Base-by-base conservation (phyloP, 2,329 filamentous ascomycete genomes). In the Aphanoascus verrucosus region DNA sequence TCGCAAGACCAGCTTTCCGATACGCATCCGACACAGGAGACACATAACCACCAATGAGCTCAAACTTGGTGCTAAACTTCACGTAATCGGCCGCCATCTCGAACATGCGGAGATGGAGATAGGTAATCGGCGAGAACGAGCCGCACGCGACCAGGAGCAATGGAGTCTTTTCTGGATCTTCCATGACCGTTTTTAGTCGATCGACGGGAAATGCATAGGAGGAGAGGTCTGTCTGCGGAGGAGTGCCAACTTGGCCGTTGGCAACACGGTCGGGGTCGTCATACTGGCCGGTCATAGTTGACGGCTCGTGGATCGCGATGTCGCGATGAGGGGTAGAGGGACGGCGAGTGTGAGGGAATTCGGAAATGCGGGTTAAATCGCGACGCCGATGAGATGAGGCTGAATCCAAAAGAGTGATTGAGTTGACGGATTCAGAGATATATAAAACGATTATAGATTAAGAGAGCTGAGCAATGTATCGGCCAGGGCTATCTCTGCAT, bases 11-110 rank as follows among this genome's bases (percentile, higher is more conserved):
- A 49, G 81, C 82, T 72, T 94, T 93, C 66, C 89, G 88, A 72
- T 94, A 84, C 41, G 81, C 80, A 63, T 84, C 81, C 53, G 80
- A 82, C 57, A 86, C 86, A n/a, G 86, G 86, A 20, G 83, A 88
- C 58, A 91, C 74, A 67, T 91, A 95, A 50, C 87, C 88, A 57
- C 87, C 90, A 43, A 95, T 77, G 34, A 96, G 81, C 67, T 96
- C 89, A 66, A 86, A 96, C 51, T 86, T 74, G 20, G 81, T 83
- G 65, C 82, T 83, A 67, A 85, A 84, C 59, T 83, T 82, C 60
- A 83, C 83, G 69, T 85, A 90, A 69, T 93, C 86, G 61, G 82
- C 80, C 1, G 86, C 86, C 82, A 94, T 88, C 64, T 88, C 85
- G 65, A 93, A 91, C 85, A 94, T 91, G 65, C 86, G 83, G 58